Evolutionary conservation across 2,329 filamentous ascomycete species (phyloP), one percentile per base, ranked within the genome.

Genomic region (Ophiostoma himal-ulmi): DNA sequence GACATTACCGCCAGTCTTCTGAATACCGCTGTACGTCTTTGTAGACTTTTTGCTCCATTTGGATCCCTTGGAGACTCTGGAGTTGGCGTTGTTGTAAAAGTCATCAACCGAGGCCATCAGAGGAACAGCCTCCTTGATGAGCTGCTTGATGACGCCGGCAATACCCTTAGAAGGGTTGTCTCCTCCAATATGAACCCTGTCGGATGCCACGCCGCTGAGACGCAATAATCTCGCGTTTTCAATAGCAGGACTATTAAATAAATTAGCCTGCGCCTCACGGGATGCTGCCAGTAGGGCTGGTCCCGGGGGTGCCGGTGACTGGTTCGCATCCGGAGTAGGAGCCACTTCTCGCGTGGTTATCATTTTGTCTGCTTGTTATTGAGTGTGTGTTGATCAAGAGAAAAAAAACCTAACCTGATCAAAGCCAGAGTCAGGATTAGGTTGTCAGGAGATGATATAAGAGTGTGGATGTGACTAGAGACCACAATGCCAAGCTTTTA

Each of bases 11-110:
- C 70, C 73, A 1, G 66, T 62, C 2, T 60, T 52, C 8, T 5
- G 3, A 22, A 44, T 54, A 3, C 80, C 75, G 69, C 82, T 85
- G 13, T 77, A 79, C 77, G 86, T 88, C 26, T 62, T 62, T 14
- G 26, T 34, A 13, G n/a, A 26, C 11, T 34, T 34, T 34, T 5
- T 30, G 5, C 11, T 34, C 57, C 57, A 62, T 26, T 14, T 26
- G 11, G 57, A 34, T 14, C 3, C 17, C 17, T 34, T 22, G 5
- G 26, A 34, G 26, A 62, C 5, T 3, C 6, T 34, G 11, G 57
- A 26, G 6, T 34, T 34, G n/a, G 7, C 22, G 3, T 10, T 26
- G 52, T 57, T 22, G 13, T 34, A 62, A 20, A 34, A 34, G 57
- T 62, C 26, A 14, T 62, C 57, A 22, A 62, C 17, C 22, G 57